phyloP scores from a whole-genome alignment of 805 yeast genomes.

The Sugiyamaella qingdaonensis region DNA sequence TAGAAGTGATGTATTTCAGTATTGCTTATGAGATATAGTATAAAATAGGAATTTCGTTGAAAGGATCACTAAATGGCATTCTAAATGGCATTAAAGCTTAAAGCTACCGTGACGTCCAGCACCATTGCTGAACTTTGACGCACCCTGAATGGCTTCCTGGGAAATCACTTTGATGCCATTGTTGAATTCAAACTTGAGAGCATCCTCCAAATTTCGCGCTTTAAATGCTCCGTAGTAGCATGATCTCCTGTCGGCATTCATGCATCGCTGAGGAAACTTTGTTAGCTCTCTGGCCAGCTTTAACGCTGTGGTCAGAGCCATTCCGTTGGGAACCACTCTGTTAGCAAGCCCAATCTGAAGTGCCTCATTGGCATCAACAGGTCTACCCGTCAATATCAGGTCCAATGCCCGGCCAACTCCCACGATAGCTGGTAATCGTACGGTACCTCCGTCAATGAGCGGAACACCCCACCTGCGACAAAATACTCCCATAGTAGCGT shows the following conservation, averaged over 20 bases:
- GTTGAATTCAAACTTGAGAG: not conserved
- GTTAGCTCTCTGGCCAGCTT: slow-evolving; percentile 19
- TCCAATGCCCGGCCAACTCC: slow-evolving; percentile 42
- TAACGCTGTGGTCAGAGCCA: slow-evolving; percentile 21
- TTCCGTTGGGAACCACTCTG: slow-evolving; percentile 14
- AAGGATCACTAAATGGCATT: no score
- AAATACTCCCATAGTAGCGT: slow-evolving; percentile 39
- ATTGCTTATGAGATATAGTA: no score
- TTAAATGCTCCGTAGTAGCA: not conserved
- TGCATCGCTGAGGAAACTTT: not conserved
- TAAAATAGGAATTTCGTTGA: no score
- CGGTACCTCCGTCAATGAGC: slow-evolving; percentile 48
- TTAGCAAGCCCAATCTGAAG: slow-evolving; percentile 36
- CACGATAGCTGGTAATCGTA: slow-evolving; percentile 37
- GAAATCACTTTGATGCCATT: not conserved
- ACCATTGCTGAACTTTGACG: not conserved
- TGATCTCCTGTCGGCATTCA: not conserved
- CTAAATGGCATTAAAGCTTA: not conserved
- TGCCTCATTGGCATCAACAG: slow-evolving; percentile 36
- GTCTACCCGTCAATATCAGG: slow-evolving; percentile 37
- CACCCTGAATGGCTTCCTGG: not conserved
- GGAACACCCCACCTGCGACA: slow-evolving; percentile 42
- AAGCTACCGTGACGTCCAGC: not conserved
- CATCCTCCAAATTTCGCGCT: not conserved
- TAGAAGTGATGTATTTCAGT: no score